phyloP scores from a whole-genome alignment of 176 grass and related monocot species.

The Phragmites australis region DNA sequence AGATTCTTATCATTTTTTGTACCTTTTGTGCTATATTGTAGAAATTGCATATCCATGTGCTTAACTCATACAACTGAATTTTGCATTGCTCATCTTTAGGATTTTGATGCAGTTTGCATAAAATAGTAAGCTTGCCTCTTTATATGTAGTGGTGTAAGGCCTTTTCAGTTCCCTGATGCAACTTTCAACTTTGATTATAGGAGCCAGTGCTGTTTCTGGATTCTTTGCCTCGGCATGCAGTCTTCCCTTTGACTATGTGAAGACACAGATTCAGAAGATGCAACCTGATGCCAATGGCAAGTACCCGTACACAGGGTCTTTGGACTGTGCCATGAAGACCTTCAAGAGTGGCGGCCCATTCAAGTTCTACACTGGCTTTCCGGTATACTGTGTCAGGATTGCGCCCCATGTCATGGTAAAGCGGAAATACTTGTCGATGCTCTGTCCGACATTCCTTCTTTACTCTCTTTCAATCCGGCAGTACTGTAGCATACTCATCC shows the following conservation, averaged over 20 bases:
- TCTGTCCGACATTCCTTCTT: neutral
- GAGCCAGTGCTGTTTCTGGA: slow-evolving; percentile 95
- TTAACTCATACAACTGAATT: neutral
- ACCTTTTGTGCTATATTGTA: neutral
- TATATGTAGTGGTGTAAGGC: neutral
- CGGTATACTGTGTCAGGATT: slow-evolving; percentile 96
- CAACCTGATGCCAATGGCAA: slow-evolving; percentile 94
- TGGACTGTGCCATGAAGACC: slow-evolving; percentile 91
- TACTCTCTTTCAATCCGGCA: neutral
- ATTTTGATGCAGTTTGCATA: neutral
- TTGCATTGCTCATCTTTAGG: neutral
- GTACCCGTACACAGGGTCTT: slow-evolving; percentile 89
- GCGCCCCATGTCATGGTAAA: slow-evolving; percentile 98
- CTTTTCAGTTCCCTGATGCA: neutral
- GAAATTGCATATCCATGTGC: neutral
- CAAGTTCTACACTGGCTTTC: slow-evolving; percentile 99
- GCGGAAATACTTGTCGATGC: neutral
- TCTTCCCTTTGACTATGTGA: slow-evolving; percentile 99
- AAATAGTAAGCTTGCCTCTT: neutral
- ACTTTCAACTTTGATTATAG: slow-evolving; percentile 46
- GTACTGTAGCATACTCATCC: slow-evolving; percentile 13
- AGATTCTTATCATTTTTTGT: slow-evolving; percentile 20
- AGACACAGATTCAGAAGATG: slow-evolving; percentile 99
- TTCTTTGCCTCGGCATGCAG: slow-evolving; percentile 96
- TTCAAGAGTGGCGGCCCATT: slow-evolving; percentile 90